Evolutionary conservation across 1,284 basidiomycete species (phyloP).

Genomic region (Boletus semigastroideus): DNA sequence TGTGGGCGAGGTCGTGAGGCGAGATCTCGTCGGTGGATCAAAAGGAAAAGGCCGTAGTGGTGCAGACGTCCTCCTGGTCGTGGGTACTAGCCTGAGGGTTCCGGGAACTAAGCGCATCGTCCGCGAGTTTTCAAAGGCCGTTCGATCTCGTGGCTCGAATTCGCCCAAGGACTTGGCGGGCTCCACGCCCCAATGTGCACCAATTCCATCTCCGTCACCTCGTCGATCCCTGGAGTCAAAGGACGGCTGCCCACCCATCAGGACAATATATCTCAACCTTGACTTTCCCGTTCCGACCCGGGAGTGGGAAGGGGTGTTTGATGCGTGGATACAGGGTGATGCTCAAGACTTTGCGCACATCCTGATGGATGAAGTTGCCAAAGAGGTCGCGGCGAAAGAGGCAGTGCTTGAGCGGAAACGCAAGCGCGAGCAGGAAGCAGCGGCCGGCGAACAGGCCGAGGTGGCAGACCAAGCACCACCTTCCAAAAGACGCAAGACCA

Average conservation of each 20-base stretch:
- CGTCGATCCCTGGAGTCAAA: slow-evolving; percentile 35
- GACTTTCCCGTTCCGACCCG: slow-evolving; percentile 85
- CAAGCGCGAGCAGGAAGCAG: slow-evolving; percentile 43
- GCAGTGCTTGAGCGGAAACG: slow-evolving; percentile 50
- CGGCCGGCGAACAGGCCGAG: slow-evolving; percentile 15
- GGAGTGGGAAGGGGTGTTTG: slow-evolving; percentile 92
- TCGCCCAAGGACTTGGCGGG: slow-evolving; percentile 28
- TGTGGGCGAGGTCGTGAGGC: slow-evolving; percentile 77
- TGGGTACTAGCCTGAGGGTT: slow-evolving; percentile 87
- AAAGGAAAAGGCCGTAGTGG: slow-evolving; percentile 65
- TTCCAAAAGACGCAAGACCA: slow-evolving; percentile 28
- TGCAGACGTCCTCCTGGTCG: slow-evolving; percentile 86
- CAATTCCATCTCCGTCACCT: slow-evolving; percentile 45
- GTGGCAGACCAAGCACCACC: slow-evolving; percentile 16
- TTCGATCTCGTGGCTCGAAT: slow-evolving; percentile 47
- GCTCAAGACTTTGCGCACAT: slow-evolving; percentile 74
- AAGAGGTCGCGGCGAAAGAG: slow-evolving; percentile 51
- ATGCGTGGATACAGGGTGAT: slow-evolving; percentile 89
- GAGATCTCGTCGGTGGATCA: slow-evolving; percentile 69
- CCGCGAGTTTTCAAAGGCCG: slow-evolving; percentile 85
- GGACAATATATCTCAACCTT: slow-evolving; percentile 83
- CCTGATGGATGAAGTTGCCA: slow-evolving; percentile 55
- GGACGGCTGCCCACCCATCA: slow-evolving; percentile 56
- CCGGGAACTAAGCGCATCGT: slow-evolving; percentile 94
- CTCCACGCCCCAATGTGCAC: slow-evolving; percentile 25